These are phyloP conservation scores for Neurospora terricola DNA, from an alignment of 495 filamentous ascomycete species.

Conservation along the genomic window DNA sequence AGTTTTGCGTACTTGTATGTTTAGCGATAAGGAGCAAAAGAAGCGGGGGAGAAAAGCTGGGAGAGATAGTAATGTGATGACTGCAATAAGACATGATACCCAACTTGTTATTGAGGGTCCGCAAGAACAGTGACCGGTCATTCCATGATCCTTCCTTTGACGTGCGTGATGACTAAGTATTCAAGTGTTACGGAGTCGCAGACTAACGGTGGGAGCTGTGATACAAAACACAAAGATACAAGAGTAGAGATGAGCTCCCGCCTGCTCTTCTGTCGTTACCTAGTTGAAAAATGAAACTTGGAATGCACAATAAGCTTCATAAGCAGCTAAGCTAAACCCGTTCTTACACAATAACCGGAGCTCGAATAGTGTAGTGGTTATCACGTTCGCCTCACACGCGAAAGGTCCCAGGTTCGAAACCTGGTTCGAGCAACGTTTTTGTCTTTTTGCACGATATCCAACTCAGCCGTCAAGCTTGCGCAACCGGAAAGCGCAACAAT, in stretches of 20 bases:
- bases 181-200: too few relatives aligned
- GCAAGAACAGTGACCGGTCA: background rate
- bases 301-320: background rate
- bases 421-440: background rate
- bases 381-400: background rate
- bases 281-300: background rate
- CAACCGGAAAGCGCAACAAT: background rate
- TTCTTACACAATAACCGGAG: background rate
- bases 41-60: background rate
- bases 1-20: background rate
- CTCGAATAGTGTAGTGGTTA: slow-evolving; percentile 1
- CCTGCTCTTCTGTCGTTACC: background rate
- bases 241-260: too few relatives aligned
- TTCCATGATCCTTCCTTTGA: background rate
- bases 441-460: background rate
- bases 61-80: background rate
- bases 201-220: too few relatives aligned
- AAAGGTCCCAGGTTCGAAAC: background rate
- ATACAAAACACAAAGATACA: too few relatives aligned
- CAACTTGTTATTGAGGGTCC: background rate
- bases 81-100: background rate
- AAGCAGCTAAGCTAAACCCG: background rate
- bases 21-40: background rate
- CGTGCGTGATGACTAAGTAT: background rate
- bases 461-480: background rate